Base-by-base conservation (phyloP, 352 stramenopile species). In the Thalassiosira livingstoniorum region DNA sequence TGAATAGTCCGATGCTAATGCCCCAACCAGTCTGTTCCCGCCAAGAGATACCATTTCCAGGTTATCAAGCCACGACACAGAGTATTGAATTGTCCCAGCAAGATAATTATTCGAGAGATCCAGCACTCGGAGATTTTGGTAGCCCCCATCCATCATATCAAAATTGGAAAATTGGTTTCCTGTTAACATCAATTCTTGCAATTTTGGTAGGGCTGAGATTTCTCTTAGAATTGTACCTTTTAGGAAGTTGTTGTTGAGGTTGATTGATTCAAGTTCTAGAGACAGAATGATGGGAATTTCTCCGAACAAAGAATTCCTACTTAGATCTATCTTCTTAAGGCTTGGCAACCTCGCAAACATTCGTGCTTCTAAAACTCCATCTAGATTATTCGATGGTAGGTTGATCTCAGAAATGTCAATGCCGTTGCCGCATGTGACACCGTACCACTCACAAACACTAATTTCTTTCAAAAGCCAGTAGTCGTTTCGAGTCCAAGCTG, bases 31-130 rank as follows among this genome's bases (percentile, higher is more conserved):
- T 32, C 61, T 54, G 43, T 87, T 83, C 23, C 65, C 55, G 31
- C 51, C 54, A 0, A 87, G 57, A 54, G 72, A 32, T 4, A 87
- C 21, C 4, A 32, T 37, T 54, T 55, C 45, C 0, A 87, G 55
- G 34, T 42, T 5, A 4, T 67, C 39, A 23, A 87, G 37, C 23
- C 61, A 78, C 62, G 57, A 80, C 2, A 87, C 23, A 3, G 55
- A 77, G 15, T 60, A 25, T 34, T 74, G 62, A 29, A 75, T 80
- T 53, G 70, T 32, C 55, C 80, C 80, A 0, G 23, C 58, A 32
- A 87, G 32, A 66, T 72, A 78, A 58, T 87, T 87, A 25, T 75
- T 42, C 0, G 18, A n/a, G 1, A 87, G 35, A 43, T 75, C 21
- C 1, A 87, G 29, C 29, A 54, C 66, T 15, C 70, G 43, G 4